These are phyloP conservation scores for Neurospora sp. DNA, from an alignment of 495 filamentous ascomycete genomes.

Conservation along the genomic window DNA sequence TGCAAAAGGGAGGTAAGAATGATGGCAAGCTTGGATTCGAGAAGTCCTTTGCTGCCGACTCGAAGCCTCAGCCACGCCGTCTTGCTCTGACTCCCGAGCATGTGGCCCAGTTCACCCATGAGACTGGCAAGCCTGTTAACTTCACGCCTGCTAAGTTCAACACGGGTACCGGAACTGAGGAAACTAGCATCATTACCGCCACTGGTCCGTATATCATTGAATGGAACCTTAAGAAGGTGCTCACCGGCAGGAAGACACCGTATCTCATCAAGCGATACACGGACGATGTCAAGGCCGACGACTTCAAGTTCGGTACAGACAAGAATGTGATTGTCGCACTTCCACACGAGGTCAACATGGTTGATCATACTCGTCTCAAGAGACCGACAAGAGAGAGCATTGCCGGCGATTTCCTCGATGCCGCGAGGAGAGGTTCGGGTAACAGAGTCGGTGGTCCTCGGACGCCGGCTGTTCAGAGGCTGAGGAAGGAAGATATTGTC, in stretches of 20 bases:
- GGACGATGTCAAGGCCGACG: constrained; percentile 96
- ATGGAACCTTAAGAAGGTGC: constrained; percentile 85
- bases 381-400: constrained; percentile 91
- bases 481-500: constrained; percentile 70
- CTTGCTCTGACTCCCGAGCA: constrained; percentile 79
- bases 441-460: constrained; percentile 25
- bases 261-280: constrained; percentile 94
- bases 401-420: constrained; percentile 40
- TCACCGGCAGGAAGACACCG: constrained; percentile 67
- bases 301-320: constrained; percentile 93
- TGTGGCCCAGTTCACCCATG: constrained; percentile 92
- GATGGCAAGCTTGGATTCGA: constrained; percentile 97
- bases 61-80: constrained; percentile 86
- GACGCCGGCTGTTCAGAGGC: constrained; percentile 39
- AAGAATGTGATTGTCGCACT: constrained; percentile 97
- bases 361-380: constrained; percentile 72
- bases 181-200: constrained; percentile 93
- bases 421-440: constrained; percentile 35
- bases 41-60: constrained; percentile 81
- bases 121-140: constrained; percentile 72
- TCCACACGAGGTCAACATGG: constrained; percentile 97
- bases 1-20: constrained; percentile 90
- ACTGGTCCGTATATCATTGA: constrained; percentile 96
- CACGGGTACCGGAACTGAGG: constrained; percentile 65
- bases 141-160: constrained; percentile 95